Base-by-base conservation (phyloP, 495 filamentous ascomycete species). In the Podospora didyma region DNA sequence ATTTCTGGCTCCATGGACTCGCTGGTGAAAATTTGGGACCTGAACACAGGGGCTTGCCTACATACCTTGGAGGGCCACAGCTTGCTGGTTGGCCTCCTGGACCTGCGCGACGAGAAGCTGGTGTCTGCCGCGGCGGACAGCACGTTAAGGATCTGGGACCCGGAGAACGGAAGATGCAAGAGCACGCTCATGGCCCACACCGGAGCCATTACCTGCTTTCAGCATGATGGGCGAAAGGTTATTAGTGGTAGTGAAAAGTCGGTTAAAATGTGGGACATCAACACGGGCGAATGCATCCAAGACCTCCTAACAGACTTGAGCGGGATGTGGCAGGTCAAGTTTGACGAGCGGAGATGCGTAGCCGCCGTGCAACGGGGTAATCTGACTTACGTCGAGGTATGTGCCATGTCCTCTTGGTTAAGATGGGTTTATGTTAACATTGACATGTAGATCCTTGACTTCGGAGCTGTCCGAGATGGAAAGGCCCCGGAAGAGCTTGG, bases 1-100 rank as follows among this genome's bases (percentile, higher is more conserved):
- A 97, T 99, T 67, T 96, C 91, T 64, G 94, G 94, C 39, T 96
- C 92, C 12, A 99, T 99, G 94, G 94, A 99, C 61, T 96, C 94
- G 65, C 78, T 89, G 62, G 93, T 99, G 61, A 97, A 97, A 74
- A 90, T 99, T 23, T 99, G 94, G 94, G 96, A 92, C 17, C 78
- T 99, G n/a, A 87, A 92, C 39, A 94, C 88, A 31, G 94, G 94
- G 1, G 74, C 85, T 2, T 86, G 89, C 51, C 75, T 97, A 9
- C 89, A 93, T 70, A 97, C 90, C 34, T 82, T 99, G 2, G 94
- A 97, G 70, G 92, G 94, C 35, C 92, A 97, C 69, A 86, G 86
- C n/a, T 88, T 94, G 28, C 83, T 99, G 39, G 92, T 99, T 23
- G 92, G 94, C 4, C 80, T 99, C 1, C 82, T 97, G 20, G 92